Evolutionary conservation across 2,329 filamentous ascomycete genomes (phyloP).

Genomic region (Diaporthe sp.): DNA sequence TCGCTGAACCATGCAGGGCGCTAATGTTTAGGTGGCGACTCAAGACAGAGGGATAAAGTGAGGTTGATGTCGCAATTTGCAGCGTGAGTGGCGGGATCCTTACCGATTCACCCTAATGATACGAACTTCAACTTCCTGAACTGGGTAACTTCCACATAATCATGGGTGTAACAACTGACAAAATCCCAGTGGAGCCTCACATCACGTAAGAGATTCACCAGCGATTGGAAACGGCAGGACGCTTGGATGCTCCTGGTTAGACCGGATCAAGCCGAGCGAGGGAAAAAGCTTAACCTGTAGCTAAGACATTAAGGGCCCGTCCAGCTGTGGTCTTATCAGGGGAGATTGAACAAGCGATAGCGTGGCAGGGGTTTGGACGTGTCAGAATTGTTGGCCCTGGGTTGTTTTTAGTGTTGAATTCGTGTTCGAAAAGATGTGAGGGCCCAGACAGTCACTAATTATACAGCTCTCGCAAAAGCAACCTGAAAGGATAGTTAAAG

Average conservation of each 20-base stretch:
- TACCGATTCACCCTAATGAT: background rate
- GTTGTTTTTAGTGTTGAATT: too few species aligned
- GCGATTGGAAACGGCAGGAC: background rate
- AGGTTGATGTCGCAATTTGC: background rate
- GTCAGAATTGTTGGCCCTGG: background rate
- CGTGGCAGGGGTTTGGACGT: background rate
- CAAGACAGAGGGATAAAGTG: background rate
- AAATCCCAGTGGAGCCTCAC: background rate
- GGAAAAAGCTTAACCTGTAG: background rate
- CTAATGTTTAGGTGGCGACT: background rate
- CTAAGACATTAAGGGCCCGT: background rate
- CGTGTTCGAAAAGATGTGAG: too few species aligned
- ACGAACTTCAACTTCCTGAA: background rate
- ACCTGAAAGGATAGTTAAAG: too few species aligned
- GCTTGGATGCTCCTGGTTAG: background rate
- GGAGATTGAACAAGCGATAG: background rate
- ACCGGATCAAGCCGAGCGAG: background rate
- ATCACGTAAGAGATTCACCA: conserved; percentile 4
- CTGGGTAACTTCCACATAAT: background rate
- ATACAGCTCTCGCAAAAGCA: too few species aligned
- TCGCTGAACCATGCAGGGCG: background rate
- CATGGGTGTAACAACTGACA: background rate
- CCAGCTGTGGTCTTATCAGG: background rate
- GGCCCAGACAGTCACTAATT: too few species aligned
- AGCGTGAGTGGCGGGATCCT: background rate